Conservation (phyloP, 2,329 filamentous ascomycete genomes). For the Lasiodiplodia gonubiensis region DNA sequence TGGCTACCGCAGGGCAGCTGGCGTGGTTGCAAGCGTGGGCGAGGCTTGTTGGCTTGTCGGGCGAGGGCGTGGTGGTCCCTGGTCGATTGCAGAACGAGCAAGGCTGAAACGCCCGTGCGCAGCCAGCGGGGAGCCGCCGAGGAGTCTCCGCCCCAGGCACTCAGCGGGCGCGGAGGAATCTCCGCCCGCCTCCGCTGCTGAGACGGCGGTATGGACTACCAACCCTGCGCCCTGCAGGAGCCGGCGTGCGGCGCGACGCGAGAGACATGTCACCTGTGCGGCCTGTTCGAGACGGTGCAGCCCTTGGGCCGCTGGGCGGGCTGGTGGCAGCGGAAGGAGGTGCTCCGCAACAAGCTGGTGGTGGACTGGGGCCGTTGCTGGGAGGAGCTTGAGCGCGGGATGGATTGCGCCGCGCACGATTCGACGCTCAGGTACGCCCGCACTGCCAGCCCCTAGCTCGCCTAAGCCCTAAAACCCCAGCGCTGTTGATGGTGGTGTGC, state of each 20-base stretch:
- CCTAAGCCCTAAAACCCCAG: slow-evolving; percentile 18
- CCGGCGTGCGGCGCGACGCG: slow-evolving; percentile 18
- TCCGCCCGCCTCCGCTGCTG: slow-evolving; percentile 1
- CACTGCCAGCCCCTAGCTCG: slow-evolving; percentile 7
- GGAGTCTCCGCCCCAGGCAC: slow-evolving; percentile 1
- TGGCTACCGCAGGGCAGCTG: neutral
- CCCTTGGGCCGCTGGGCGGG: neutral
- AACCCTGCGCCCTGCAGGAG: slow-evolving; percentile 8
- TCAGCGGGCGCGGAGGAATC: slow-evolving; percentile 7
- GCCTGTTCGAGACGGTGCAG: slow-evolving; percentile 3
- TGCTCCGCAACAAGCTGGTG: slow-evolving; percentile 1
- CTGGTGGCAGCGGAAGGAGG: neutral
- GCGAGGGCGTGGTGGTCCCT: slow-evolving; percentile 16
- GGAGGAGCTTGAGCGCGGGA: slow-evolving; percentile 1
- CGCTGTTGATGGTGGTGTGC: neutral
- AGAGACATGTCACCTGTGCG: slow-evolving; percentile 3
- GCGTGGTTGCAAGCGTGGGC: slow-evolving; percentile 1
- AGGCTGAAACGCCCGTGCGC: slow-evolving; percentile 23
- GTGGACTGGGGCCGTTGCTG: neutral
- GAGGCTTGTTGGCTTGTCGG: neutral
- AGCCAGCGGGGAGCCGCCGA: slow-evolving; percentile 1
- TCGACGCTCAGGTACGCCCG: slow-evolving; percentile 22
- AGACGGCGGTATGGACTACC: slow-evolving; percentile 2
- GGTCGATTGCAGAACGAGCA: slow-evolving; percentile 12
- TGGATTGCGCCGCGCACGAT: neutral